Base-by-base conservation (phyloP, 208 protist species). In the Leishmania tarentolae region DNA sequence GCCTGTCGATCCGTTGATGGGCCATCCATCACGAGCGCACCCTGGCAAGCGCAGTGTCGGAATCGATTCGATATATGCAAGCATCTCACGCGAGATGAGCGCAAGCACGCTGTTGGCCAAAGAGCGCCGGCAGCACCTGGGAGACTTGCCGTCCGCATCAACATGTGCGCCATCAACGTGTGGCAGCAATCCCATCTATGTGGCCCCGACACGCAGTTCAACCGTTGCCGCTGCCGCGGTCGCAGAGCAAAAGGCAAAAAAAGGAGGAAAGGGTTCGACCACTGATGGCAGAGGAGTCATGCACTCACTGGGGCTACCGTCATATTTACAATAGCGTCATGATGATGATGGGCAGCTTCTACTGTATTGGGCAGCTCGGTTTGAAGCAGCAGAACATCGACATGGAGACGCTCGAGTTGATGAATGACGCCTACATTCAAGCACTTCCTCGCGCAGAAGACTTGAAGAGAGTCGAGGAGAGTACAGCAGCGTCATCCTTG, bases 211-310 rank as follows among this genome's bases (percentile, higher is more conserved):
- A 19, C 71, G 59, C 70, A 74, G 35, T 37, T 42, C 35, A 53
- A 76, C 72, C 44, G 77, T 82, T 9, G 21, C 82, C 47, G 71
- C 82, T 2, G 13, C 69, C 11, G 71, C 76, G 0, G 68, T 70
- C 13, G 61, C 82, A 31, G 68, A 46, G 76, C 72, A 81, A 59
- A 53, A 13, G 73, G 28, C 28, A n/a, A 73, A 70, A 70, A 52
- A 42, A 78, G 28, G 65, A 78, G 37, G 59, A n/a, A 6, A 56
- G 59, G 19, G 61, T 40, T 59, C 53, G 13, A 21, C 82, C 77
- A n/a, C 71, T 79, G 63, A 81, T 70, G 24, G 80, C 80, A 28
- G 80, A 84, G 65, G 80, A 84, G 52, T 75, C 80, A 61, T 84
- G 84, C 76, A 52, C 75, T 24, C 80, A 80, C 71, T 84, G 80